Evolutionary conservation across 2,329 filamentous ascomycete species (phyloP).

Genomic region (Colletotrichum horii): DNA sequence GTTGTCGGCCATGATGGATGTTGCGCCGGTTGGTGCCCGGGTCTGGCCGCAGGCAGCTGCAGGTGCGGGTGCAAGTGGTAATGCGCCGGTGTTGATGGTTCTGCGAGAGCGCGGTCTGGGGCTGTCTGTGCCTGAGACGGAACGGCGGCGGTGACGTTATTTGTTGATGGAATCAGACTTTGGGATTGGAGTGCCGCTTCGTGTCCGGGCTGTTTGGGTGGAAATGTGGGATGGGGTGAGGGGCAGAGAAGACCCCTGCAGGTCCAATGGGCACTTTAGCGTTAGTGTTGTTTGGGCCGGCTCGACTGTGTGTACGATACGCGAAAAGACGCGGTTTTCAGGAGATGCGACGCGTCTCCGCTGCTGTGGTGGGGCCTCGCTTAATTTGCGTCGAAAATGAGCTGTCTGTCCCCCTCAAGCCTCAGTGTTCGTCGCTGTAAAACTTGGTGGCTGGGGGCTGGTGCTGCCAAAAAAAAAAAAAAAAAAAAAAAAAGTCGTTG

Average conservation of each 20-base stretch:
- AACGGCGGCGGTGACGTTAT: conserved; percentile 20
- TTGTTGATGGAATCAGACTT: conserved; percentile 19
- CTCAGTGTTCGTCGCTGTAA: not conserved
- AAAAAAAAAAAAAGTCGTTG: not conserved
- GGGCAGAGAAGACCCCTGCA: not conserved
- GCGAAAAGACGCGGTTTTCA: conserved; percentile 21
- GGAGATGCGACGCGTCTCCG: conserved; percentile 5
- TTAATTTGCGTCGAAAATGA: conserved; percentile 12
- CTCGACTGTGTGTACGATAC: not conserved
- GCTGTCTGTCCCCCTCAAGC: not conserved
- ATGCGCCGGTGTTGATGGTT: not conserved
- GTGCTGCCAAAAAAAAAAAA: not conserved
- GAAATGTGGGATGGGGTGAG: conserved; percentile 10
- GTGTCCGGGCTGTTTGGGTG: not conserved
- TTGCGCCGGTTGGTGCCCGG: not conserved
- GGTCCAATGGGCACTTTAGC: not conserved
- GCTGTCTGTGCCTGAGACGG: not conserved
- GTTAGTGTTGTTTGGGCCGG: not conserved
- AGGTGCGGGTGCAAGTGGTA: not conserved
- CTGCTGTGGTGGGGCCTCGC: conserved; percentile 6
- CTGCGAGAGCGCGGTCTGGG: not conserved
- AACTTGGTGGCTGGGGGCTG: conserved; percentile 20
- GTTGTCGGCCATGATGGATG: conserved; percentile 47
- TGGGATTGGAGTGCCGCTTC: conserved; percentile 6
- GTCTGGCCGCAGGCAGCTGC: not conserved